These are phyloP conservation scores for Giardia muris DNA, from an alignment of 208 protist genomes.

Conservation along the genomic window DNA sequence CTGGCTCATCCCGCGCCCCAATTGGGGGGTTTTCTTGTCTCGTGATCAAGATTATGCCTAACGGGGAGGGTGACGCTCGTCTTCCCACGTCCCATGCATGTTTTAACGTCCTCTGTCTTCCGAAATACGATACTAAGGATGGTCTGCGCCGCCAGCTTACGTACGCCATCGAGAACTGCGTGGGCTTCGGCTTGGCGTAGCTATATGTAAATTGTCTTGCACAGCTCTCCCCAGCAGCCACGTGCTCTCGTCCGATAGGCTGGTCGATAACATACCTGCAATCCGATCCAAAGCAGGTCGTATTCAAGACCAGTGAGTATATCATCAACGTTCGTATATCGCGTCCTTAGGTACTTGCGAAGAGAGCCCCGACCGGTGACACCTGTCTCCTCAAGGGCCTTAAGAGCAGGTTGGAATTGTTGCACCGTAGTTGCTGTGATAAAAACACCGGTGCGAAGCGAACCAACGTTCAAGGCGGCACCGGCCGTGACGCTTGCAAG, in stretches of 20 bases:
- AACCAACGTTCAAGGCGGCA: too few relatives aligned
- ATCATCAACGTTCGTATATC: too few relatives aligned
- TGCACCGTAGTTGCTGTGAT: too few relatives aligned
- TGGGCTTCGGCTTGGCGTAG: constrained; percentile 45
- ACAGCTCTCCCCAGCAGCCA: background rate
- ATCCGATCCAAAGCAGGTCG: too few relatives aligned
- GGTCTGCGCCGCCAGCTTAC: constrained; percentile 50
- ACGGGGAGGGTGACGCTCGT: constrained; percentile 39
- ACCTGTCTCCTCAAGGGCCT: too few relatives aligned
- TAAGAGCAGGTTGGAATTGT: too few relatives aligned
- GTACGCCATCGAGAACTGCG: constrained; percentile 48
- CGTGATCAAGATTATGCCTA: constrained; percentile 46
- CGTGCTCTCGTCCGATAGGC: constrained; percentile 10
- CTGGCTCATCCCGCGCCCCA: constrained; percentile 51
- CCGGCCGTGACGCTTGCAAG: background rate
- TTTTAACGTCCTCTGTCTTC: constrained; percentile 62
- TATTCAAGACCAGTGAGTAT: too few relatives aligned
- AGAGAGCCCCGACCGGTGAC: too few relatives aligned
- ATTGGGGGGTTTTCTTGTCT: constrained; percentile 50
- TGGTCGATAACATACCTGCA: too few relatives aligned
- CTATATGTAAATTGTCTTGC: background rate
- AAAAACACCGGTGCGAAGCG: too few relatives aligned
- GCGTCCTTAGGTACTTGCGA: too few relatives aligned
- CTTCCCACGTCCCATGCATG: constrained; percentile 64
- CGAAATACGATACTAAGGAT: constrained; percentile 56